Evolutionary conservation across 768 basidiomycete genomes (phyloP), one percentile per base, ranked within the genome.

Genomic region (Tulasnella calospora): DNA sequence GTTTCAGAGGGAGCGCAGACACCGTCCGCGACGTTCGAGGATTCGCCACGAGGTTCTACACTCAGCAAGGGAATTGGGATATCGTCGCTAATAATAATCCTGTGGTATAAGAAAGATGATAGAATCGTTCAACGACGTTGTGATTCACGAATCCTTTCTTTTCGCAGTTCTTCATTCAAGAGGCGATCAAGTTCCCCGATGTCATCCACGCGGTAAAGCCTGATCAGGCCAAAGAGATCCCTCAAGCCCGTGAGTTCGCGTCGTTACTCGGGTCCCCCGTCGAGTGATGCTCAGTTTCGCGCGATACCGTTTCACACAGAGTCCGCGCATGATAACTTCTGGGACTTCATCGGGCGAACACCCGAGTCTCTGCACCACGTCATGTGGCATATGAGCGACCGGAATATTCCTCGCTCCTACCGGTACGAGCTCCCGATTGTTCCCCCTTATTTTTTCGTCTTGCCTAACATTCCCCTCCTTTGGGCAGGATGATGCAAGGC

Each of bases 311-410:
- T 44, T 15, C 44, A 1, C 44, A 1, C 21, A 33, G 81, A 85
- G 80, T 83, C 83, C 7, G 83, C 86, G 1, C 94, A 95, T 82
- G 94, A 95, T 85, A 94, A 92, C 81, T 94, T 94, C 80, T 96
- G 93, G 93, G 94, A 95, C 82, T 95, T 92, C 81, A 90, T 90
- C 51, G 88, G 89, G 57, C 86, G 93, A 40, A 89, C 91, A 81
- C 88, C 92, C 0, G 91, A 94, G 86, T 80, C 83, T 21, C 70
- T 87, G 90, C 87, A 83, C 55, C 57, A 81, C 91, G 84, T 92
- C 13, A 90, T 92, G 88, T 96, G 94, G 94, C 87, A 86, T 44
- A 90, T 96, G 89, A 93, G 92, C 13, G 95, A 96, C 83, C 90
- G 94, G 81, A 92, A 88, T 3, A 90, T 97, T 79, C 95, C 95